Conservation (phyloP, 2,329 filamentous ascomycete genomes). For the Fusarium sp. region DNA sequence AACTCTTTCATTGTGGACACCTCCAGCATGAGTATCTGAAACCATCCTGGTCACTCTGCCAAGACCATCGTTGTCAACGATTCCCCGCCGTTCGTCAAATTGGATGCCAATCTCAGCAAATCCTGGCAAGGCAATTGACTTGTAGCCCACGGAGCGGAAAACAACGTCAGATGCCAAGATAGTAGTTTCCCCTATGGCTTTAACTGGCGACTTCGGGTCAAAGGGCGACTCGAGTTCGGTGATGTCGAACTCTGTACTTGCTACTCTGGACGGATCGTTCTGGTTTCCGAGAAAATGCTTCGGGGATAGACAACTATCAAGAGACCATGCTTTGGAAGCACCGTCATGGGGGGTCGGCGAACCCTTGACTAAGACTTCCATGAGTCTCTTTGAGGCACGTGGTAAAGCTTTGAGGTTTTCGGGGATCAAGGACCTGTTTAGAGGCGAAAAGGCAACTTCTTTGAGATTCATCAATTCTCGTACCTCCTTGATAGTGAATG, state of each 20-base stretch:
- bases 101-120: constrained; percentile 78
- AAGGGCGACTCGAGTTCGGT: constrained; percentile 67
- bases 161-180: constrained; percentile 75
- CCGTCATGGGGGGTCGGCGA: constrained; percentile 62
- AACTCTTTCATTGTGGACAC: constrained; percentile 55
- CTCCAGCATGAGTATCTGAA: constrained; percentile 41
- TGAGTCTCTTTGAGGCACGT: constrained; percentile 78
- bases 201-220: constrained; percentile 62
- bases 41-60: constrained; percentile 72
- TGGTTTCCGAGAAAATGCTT: constrained; percentile 69
- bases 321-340: constrained; percentile 77
- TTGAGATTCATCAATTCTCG: constrained; percentile 86
- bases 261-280: constrained; percentile 61
- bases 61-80: constrained; percentile 83
- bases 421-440: constrained; percentile 75
- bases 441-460: constrained; percentile 75
- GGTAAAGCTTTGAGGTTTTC: constrained; percentile 74
- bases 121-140: constrained; percentile 79
- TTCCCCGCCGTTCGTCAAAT: constrained; percentile 79
- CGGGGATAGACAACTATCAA: constrained; percentile 88
- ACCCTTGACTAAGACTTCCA: constrained; percentile 84
- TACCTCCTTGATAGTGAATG: constrained; percentile 95
- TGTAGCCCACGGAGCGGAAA: constrained; percentile 96
- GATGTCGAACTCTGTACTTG: constrained; percentile 74
- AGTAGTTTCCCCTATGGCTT: constrained; percentile 60